Percentiles rank a stretch among this genome's conserved stretches.
Conservation (phyloP, 805 yeast genomes). For the Metschnikowia colocasiae region DNA sequence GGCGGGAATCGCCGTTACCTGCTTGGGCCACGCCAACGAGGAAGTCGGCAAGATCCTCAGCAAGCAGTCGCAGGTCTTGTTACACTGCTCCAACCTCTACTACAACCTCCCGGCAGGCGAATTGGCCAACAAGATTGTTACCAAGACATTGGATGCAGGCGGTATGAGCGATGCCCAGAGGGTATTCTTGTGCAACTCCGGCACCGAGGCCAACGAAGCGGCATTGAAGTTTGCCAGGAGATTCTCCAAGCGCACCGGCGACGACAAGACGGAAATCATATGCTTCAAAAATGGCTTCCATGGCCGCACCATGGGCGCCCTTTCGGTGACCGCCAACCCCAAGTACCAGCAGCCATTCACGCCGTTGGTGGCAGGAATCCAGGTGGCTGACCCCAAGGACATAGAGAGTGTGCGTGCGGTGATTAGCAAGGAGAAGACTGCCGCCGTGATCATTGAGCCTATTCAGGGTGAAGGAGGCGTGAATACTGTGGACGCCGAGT, state of each 20-base stretch:
- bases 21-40: constrained; percentile 81
- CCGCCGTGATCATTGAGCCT: constrained; percentile 95
- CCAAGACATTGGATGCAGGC: constrained; percentile 63
- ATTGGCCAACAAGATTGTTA: constrained; percentile 66
- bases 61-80: constrained; percentile 68
- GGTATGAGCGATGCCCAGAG: constrained; percentile 79
- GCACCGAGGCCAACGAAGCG: constrained; percentile 58
- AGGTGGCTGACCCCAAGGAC: constrained; percentile 60
- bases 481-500: constrained; percentile 59
- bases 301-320: constrained; percentile 92
- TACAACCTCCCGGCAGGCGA: constrained; percentile 82
- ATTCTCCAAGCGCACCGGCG: constrained; percentile 56
- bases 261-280: constrained; percentile 67
- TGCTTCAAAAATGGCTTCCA: constrained; percentile 91
- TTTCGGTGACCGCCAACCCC: constrained; percentile 87
- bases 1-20: constrained; percentile 97
- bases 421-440: constrained; percentile 58
- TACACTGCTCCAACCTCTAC: constrained; percentile 84
- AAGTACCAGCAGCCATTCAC: constrained; percentile 90
- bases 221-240: constrained; percentile 70
- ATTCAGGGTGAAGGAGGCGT: constrained; percentile 99
- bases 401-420: constrained; percentile 54
- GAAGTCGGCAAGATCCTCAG: constrained; percentile 65
- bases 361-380: constrained; percentile 88
- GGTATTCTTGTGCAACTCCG: constrained; percentile 62